These are phyloP conservation scores for Yamadazyma scolyti DNA, from an alignment of 805 yeast species.

Conservation along the genomic window DNA sequence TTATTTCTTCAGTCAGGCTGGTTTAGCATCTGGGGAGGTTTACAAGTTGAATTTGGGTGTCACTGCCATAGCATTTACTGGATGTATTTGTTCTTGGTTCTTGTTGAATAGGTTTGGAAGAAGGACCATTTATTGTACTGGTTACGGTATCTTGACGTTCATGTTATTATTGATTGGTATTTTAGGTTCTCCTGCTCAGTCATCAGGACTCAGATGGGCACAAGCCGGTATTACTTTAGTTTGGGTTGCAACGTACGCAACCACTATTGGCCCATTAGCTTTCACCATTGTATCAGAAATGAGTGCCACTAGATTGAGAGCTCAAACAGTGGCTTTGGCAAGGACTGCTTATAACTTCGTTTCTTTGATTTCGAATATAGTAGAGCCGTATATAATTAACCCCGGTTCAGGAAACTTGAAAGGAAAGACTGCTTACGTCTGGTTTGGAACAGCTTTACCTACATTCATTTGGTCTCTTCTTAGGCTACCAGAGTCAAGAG, in stretches of 20 bases:
- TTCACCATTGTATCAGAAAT: conserved; percentile 36
- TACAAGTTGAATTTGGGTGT: conserved; percentile 29
- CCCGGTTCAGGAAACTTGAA: conserved; percentile 43
- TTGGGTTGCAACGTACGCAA: conserved; percentile 26
- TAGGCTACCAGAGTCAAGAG: conserved; percentile 34
- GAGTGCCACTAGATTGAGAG: conserved; percentile 34
- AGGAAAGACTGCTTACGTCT: conserved; percentile 46
- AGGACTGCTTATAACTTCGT: conserved; percentile 20
- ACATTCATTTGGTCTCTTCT: conserved; percentile 15
- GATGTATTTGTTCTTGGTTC: conserved; percentile 26
- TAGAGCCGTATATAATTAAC: conserved; percentile 49
- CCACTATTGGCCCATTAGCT: conserved; percentile 39
- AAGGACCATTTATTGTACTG: conserved; percentile 31
- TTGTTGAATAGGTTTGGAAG: conserved; percentile 34
- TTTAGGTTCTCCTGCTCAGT: conserved; percentile 16
- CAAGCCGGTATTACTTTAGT: conserved; percentile 17
- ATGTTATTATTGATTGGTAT: conserved; percentile 40
- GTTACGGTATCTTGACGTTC: conserved; percentile 27
- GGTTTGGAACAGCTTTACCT: conserved; percentile 32
- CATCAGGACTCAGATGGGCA: conserved; percentile 16
- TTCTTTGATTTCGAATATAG: conserved; percentile 30
- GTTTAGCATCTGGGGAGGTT: conserved; percentile 22
- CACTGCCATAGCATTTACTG: conserved; percentile 22
- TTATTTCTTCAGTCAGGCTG: conserved; percentile 34
- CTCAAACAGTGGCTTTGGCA: conserved; percentile 35